phyloP scores from a whole-genome alignment of 805 yeast species.

The Candida oleophila region DNA sequence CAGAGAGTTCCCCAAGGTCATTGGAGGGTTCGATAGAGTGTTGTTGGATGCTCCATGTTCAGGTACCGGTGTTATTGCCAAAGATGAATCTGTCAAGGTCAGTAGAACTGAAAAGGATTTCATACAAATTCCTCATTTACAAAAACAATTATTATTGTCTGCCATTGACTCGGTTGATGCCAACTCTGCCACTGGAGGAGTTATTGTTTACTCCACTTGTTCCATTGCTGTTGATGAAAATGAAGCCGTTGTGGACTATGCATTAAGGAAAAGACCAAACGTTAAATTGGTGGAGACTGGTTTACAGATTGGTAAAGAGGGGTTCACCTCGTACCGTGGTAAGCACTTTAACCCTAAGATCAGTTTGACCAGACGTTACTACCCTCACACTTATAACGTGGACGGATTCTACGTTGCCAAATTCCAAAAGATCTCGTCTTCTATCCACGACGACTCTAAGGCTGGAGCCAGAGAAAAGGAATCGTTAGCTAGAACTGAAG shows the following conservation, averaged over 20 bases:
- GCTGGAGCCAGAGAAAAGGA: slow-evolving; percentile 91
- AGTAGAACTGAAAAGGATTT: slow-evolving; percentile 95
- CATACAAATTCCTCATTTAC: slow-evolving; percentile 93
- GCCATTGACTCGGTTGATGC: slow-evolving; percentile 99
- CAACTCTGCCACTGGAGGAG: slow-evolving; percentile 85
- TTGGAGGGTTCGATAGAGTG: slow-evolving; percentile 96
- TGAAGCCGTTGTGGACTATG: slow-evolving; percentile 98
- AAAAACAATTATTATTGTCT: slow-evolving; percentile 86
- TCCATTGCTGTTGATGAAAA: slow-evolving; percentile 98
- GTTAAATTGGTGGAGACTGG: slow-evolving; percentile 93
- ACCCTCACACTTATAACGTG: slow-evolving; percentile 97
- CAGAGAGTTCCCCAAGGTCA: slow-evolving; percentile 95
- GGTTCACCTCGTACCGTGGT: slow-evolving; percentile 91
- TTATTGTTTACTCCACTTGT: slow-evolving; percentile 95
- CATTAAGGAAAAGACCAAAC: slow-evolving; percentile 92
- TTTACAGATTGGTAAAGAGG: slow-evolving; percentile 91
- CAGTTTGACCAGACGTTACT: slow-evolving; percentile 86
- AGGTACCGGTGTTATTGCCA: slow-evolving; percentile 98
- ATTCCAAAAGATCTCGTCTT: slow-evolving; percentile 84
- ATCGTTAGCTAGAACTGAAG: slow-evolving; percentile 75
- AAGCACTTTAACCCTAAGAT: slow-evolving; percentile 80
- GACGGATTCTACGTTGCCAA: slow-evolving; percentile 99
- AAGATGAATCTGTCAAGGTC: slow-evolving; percentile 91
- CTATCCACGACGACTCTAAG: slow-evolving; percentile 80
- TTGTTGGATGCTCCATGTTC: slow-evolving; percentile 98